These are phyloP conservation scores for Escallonia herrerae DNA, from an alignment of 129 eudicot species.

Conservation along the genomic window DNA sequence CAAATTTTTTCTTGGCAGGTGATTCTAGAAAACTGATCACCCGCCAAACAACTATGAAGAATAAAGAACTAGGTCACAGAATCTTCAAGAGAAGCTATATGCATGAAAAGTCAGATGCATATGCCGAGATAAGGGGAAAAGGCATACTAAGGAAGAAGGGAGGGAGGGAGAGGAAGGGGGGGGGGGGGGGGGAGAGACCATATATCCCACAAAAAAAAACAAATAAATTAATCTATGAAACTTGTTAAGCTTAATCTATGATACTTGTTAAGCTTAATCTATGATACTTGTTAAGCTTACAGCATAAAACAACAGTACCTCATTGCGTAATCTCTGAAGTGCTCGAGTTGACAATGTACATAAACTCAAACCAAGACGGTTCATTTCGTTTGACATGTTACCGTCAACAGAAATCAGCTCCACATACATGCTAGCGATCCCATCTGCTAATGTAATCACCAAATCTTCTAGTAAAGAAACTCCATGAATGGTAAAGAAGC, in stretches of 20 bases:
- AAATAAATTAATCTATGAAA: not conserved
- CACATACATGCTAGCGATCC: constrained; percentile 84
- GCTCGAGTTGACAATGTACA: constrained; percentile 88
- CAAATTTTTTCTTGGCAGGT: too few relatives aligned
- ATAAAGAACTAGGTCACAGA: too few relatives aligned
- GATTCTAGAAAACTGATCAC: too few relatives aligned
- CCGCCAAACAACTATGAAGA: too few relatives aligned
- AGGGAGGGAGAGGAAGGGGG: too few relatives aligned
- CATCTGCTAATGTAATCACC: constrained; percentile 82
- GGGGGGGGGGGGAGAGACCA: too few relatives aligned
- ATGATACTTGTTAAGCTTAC: not conserved
- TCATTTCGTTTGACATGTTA: constrained; percentile 68
- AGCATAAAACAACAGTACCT: constrained; percentile 32
- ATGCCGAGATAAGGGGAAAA: not conserved
- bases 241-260: too few relatives aligned
- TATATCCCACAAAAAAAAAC: not conserved
- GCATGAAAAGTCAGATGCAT: not conserved
- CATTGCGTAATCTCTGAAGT: constrained; percentile 91
- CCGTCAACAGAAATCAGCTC: constrained; percentile 95
- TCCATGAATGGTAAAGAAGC: constrained; percentile 51
- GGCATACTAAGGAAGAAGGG: not conserved
- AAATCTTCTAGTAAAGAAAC: constrained; percentile 78
- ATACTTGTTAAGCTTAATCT: too few relatives aligned
- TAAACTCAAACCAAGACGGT: constrained; percentile 52
- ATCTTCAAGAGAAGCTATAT: too few relatives aligned